These are phyloP conservation scores for Fraxinus pennsylvanica DNA, from an alignment of 257 asterid genomes.

Conservation along the genomic window DNA sequence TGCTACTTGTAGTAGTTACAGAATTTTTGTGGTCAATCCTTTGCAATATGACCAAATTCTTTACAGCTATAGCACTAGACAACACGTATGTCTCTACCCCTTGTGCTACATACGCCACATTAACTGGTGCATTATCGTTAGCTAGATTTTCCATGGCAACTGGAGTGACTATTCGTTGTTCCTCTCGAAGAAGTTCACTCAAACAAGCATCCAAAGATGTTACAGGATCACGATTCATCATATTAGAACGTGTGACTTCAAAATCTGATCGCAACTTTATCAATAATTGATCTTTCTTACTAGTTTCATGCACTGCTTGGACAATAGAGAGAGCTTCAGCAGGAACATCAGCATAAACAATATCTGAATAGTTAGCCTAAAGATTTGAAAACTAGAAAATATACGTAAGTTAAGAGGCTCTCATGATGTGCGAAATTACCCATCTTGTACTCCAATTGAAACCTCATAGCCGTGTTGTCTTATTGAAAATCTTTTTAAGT, in stretches of 20 bases:
- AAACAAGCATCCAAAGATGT: neutral
- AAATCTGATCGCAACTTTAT: neutral
- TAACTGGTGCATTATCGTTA: neutral
- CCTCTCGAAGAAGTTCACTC: neutral
- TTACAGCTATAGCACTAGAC: too few species aligned
- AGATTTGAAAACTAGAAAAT: neutral
- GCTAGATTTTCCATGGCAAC: neutral
- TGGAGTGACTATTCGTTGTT: neutral
- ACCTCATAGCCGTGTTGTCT: neutral
- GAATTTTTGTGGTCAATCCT: too few species aligned
- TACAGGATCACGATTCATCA: neutral
- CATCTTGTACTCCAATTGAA: neutral
- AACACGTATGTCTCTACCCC: neutral
- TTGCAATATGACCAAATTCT: neutral
- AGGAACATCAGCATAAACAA: neutral
- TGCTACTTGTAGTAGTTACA: too few species aligned
- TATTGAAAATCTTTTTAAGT: neutral
- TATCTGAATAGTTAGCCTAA: neutral
- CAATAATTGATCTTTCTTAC: neutral
- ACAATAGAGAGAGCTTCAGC: neutral
- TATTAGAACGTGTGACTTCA: neutral
- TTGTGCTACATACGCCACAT: neutral
- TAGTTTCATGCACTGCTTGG: neutral
- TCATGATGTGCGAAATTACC: neutral
- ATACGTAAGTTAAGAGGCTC: neutral